Evolutionary conservation across 768 basidiomycete species (phyloP), one percentile per base, ranked within the genome.

Genomic region (Suillus weaverae): DNA sequence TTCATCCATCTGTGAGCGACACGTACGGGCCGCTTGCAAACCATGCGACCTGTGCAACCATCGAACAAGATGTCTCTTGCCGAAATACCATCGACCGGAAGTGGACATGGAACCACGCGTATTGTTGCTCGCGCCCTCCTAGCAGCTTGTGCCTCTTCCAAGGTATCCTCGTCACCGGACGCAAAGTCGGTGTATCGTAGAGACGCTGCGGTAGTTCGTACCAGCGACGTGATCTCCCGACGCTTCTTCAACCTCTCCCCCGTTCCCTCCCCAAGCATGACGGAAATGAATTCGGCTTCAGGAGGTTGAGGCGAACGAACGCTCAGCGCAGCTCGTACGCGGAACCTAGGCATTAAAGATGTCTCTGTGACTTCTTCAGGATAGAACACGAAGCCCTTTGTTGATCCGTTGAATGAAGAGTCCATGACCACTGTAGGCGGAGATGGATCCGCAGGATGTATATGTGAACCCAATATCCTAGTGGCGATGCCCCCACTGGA

Each of bases 61-160:
- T 59, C 57, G 41, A 59, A 59, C 38, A 59, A 32, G 3, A 59
- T 59, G 14, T 59, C 57, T 41, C 57, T 41, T 59, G 57, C 57
- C 39, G 57, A 59, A 13, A 59, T 59, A 59, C 57, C 57, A 41
- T 59, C 57, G 18, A 59, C 57, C 7, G 57, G 57, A 59, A 59
- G 57, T 41, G 57, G 57, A 41, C 57, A 59, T 59, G 57, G 57
- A 11, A 59, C 57, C 30, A 59, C 57, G 13, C 57, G 57, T 41
- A 59, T 59, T 2, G 57, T 59, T 30, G 57, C 57, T 18, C 57
- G 57, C 30, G 57, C 57, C 18, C 18, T 59, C 30, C 57, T 59
- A 41, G 57, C 57, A 32, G 57, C 57, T 32, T 59, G 57, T 41
- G 57, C 57, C 30, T 59, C 57, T 43, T 59, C 57, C 57, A 59